These are phyloP conservation scores for Paxillus involutus DNA, from an alignment of 768 basidiomycete species.

Conservation along the genomic window DNA sequence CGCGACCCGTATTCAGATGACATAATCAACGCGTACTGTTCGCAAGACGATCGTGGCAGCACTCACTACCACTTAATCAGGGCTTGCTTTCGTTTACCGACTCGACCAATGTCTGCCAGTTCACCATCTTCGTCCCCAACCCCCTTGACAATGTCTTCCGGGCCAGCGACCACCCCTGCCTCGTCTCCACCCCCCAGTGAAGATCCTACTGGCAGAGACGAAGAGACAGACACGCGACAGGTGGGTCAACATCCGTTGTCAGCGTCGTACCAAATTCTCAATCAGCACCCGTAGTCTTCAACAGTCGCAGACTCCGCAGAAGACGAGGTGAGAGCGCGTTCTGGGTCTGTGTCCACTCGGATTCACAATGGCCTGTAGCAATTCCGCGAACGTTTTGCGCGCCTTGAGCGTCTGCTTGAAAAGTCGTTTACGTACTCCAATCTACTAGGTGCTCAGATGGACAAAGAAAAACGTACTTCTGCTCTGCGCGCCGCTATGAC, in stretches of 20 bases:
- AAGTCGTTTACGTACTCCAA: slow-evolving; percentile 76
- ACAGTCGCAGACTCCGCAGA: slow-evolving; percentile 7
- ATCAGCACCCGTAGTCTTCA: slow-evolving; percentile 11
- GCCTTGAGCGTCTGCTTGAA: slow-evolving; percentile 67
- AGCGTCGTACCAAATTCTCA: not conserved
- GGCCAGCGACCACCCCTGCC: slow-evolving; percentile 22
- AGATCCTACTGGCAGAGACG: not conserved
- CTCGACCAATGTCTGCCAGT: slow-evolving; percentile 20
- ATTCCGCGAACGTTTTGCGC: slow-evolving; percentile 45
- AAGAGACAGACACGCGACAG: slow-evolving; percentile 11
- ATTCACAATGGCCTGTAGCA: slow-evolving; percentile 35
- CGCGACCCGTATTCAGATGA: slow-evolving; percentile 20
- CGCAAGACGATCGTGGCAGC: slow-evolving; percentile 13
- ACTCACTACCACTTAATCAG: too few species aligned
- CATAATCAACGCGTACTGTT: too few species aligned
- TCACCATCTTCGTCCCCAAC: slow-evolving; percentile 13
- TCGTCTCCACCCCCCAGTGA: slow-evolving; percentile 28
- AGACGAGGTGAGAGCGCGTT: slow-evolving; percentile 15
- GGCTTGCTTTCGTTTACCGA: too few species aligned
- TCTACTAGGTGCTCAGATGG: slow-evolving; percentile 74
- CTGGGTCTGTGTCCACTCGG: not conserved
- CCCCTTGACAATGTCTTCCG: slow-evolving; percentile 16
- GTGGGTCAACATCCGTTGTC: slow-evolving; percentile 9
- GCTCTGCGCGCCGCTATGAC: slow-evolving; percentile 29
- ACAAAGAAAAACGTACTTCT: slow-evolving; percentile 44